Conservation (phyloP, 257 asterid genomes). For the Jacaranda copaia region DNA sequence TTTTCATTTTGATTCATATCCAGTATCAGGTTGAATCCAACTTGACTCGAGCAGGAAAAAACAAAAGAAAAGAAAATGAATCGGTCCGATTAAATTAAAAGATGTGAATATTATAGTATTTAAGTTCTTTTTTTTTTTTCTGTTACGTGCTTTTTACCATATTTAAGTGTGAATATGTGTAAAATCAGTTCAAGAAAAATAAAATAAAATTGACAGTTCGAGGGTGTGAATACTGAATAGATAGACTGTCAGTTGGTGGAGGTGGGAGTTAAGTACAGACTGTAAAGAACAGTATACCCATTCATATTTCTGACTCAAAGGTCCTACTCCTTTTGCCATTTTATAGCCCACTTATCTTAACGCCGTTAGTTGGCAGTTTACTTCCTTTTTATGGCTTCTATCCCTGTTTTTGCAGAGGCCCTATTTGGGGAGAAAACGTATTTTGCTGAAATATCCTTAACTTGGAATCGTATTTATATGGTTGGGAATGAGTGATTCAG, state of each 20-base stretch:
- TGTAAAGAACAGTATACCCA: conserved; percentile 36
- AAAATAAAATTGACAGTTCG: too few relatives aligned
- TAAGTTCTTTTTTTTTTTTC: too few relatives aligned
- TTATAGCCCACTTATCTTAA: conserved; percentile 29
- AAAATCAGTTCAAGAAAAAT: not conserved
- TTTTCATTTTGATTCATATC: too few relatives aligned
- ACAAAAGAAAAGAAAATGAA: too few relatives aligned
- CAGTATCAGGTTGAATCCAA: too few relatives aligned
- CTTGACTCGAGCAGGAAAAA: too few relatives aligned
- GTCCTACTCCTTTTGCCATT: conserved; percentile 1
- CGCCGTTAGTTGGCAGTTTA: conserved; percentile 35
- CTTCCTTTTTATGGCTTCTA: not conserved
- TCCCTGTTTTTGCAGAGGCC: not conserved
- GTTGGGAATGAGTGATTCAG: not conserved
- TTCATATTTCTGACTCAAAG: conserved; percentile 10
- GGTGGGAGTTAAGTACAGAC: conserved; percentile 28
- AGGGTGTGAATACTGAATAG: not conserved
- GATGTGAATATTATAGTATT: too few relatives aligned
- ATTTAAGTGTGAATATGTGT: not conserved
- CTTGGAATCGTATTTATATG: not conserved
- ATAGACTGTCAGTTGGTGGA: conserved; percentile 29
- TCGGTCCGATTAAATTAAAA: too few relatives aligned
- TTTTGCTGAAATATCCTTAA: not conserved
- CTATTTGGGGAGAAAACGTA: not conserved
- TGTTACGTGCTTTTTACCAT: too few relatives aligned